phyloP scores from a whole-genome alignment of 306 rosid species.

The Senna siamea region DNA sequence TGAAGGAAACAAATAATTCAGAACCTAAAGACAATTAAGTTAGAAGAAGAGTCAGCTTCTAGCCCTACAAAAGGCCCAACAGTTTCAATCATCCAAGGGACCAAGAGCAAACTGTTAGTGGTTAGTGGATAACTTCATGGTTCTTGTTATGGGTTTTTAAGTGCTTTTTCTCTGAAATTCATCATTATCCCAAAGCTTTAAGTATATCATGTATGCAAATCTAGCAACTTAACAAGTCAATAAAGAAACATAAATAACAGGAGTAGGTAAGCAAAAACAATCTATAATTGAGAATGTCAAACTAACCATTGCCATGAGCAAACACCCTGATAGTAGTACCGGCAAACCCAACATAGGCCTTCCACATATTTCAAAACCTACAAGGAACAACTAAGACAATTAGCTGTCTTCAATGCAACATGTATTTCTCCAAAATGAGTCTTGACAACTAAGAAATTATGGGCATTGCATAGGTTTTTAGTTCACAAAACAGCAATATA shows the following conservation, averaged over 20 bases:
- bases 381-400: conserved; percentile 39
- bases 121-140: neutral
- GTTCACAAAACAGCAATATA: conserved; percentile 23
- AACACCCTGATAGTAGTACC: conserved; percentile 95
- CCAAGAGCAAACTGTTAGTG: neutral
- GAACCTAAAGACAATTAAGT: neutral
- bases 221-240: conserved; percentile 5
- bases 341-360: conserved; percentile 98
- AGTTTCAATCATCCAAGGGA: conserved; percentile 17
- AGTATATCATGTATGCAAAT: conserved; percentile 31
- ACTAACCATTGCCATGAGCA: conserved; percentile 98
- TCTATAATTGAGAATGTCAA: neutral
- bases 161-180: conserved; percentile 13
- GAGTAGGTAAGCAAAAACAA: conserved; percentile 27
- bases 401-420: conserved; percentile 33
- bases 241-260: conserved; percentile 9
- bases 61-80: conserved; percentile 23
- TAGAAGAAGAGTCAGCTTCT: conserved; percentile 18
- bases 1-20: neutral
- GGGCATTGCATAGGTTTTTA: conserved; percentile 8
- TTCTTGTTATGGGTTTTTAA: conserved; percentile 12
- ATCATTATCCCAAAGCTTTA: neutral
- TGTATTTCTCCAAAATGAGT: conserved; percentile 16
- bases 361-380: conserved; percentile 91
- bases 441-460: neutral